Conservation (phyloP, 495 filamentous ascomycete species). For the Entonaema liquescens region DNA sequence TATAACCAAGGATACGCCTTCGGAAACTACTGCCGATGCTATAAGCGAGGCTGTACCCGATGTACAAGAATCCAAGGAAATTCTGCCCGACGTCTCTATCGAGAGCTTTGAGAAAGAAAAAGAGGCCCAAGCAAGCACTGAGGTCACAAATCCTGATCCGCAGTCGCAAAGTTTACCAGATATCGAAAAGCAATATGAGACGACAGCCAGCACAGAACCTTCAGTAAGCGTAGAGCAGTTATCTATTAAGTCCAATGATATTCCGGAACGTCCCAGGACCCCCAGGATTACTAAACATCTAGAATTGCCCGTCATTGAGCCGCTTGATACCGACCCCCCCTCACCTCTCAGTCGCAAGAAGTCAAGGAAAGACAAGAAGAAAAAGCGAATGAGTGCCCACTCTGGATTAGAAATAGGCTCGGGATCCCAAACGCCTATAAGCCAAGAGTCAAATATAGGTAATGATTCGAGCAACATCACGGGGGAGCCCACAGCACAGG, state of each 20-base stretch:
- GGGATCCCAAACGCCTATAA: conserved; percentile 31
- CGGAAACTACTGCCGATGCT: background rate
- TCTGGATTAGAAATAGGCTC: conserved; percentile 33
- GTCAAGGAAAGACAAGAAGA: conserved; percentile 44
- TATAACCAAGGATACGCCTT: conserved; percentile 9
- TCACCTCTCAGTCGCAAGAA: conserved; percentile 32
- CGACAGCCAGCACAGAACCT: conserved; percentile 4
- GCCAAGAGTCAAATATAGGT: conserved; percentile 43
- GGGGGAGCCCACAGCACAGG: conserved; percentile 42
- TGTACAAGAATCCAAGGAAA: conserved; percentile 14
- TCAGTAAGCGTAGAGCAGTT: conserved; percentile 23
- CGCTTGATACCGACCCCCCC: conserved; percentile 11
- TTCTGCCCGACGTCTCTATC: background rate
- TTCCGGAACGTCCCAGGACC: conserved; percentile 13
- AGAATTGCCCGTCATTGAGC: conserved; percentile 30
- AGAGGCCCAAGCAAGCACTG: conserved; percentile 29
- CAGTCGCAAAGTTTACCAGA: conserved; percentile 31
- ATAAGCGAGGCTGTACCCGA: conserved; percentile 17
- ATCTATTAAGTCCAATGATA: background rate
- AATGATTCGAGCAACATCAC: conserved; percentile 42
- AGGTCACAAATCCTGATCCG: conserved; percentile 7
- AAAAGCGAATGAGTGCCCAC: conserved; percentile 48
- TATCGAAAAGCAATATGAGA: conserved; percentile 27
- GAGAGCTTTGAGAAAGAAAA: conserved; percentile 55
- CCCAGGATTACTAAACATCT: conserved; percentile 41